phyloP scores from a whole-genome alignment of 2,329 filamentous ascomycete genomes.

The Parastagonospora avenae region DNA sequence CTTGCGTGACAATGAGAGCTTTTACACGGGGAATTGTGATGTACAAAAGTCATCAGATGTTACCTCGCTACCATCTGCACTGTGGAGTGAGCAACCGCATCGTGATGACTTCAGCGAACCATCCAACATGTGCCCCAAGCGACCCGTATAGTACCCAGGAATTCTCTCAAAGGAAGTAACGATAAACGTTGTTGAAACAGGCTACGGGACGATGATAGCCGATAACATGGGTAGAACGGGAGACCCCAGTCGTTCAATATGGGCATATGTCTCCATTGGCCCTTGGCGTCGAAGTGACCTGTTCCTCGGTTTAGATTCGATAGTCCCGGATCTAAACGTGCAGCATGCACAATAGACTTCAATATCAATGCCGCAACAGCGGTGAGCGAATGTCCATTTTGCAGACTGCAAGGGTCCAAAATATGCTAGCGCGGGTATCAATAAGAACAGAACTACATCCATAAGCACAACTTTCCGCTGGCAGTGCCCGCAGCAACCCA shows the following conservation, averaged over 20 bases:
- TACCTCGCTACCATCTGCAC: no score
- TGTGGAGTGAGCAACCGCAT: no score
- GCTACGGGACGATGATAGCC: not conserved
- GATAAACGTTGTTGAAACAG: not conserved
- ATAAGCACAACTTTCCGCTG: slow-evolving; percentile 89
- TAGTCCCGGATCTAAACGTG: not conserved
- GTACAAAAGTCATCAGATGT: no score
- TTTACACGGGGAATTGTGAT: no score
- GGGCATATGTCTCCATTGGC: not conserved
- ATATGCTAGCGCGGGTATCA: slow-evolving; percentile 1
- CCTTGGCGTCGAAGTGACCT: not conserved
- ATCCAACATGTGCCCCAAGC: no score
- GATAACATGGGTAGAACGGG: not conserved
- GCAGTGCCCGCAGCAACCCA: slow-evolving; percentile 94
- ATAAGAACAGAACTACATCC: slow-evolving; percentile 65
- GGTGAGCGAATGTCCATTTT: slow-evolving; percentile 4
- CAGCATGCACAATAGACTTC: not conserved
- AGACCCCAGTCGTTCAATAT: slow-evolving; percentile 2
- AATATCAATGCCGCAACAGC: slow-evolving; percentile 3
- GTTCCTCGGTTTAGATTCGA: not conserved
- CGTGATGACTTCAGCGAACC: no score
- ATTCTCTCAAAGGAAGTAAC: not conserved
- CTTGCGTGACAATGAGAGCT: no score
- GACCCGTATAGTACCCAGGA: no score
- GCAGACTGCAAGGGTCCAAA: not conserved